A percentile compares a stretch with the other conserved stretches of the same genome.
Evolutionary conservation across 495 filamentous ascomycete genomes (phyloP).

Genomic region (Penicillium canescens): DNA sequence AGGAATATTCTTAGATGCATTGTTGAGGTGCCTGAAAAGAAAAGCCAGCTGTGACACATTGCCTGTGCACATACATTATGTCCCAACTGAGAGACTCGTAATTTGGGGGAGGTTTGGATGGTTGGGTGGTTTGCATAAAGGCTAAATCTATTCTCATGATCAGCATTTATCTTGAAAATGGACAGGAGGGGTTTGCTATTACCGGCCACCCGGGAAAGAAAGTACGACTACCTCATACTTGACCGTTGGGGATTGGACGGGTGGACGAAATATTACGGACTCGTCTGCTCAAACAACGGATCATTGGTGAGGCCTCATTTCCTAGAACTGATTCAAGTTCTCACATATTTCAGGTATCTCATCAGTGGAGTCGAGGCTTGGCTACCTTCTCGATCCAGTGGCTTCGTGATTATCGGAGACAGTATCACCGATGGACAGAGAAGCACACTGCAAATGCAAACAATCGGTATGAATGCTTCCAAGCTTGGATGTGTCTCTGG

Average conservation of each 20-base stretch:
- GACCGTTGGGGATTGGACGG: slow-evolving; percentile 53
- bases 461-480: slow-evolving; percentile 49
- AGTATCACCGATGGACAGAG: slow-evolving; percentile 73
- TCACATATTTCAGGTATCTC: slow-evolving; percentile 50
- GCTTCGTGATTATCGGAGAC: slow-evolving; percentile 67
- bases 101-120: too few species aligned
- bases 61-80: too few species aligned
- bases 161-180: slow-evolving; percentile 57
- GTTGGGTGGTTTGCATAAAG: too few species aligned
- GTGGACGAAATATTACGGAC: slow-evolving; percentile 45
- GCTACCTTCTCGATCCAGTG: slow-evolving; percentile 38
- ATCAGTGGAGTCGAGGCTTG: slow-evolving; percentile 61
- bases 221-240: slow-evolving; percentile 66
- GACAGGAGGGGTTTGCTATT: slow-evolving; percentile 57
- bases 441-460: slow-evolving; percentile 63
- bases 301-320: slow-evolving; percentile 25
- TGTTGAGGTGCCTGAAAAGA: too few species aligned
- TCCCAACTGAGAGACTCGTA: too few species aligned
- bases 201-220: slow-evolving; percentile 68
- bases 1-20: too few species aligned
- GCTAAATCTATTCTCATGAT: slow-evolving; percentile 55
- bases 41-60: too few species aligned
- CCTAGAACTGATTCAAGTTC: neutral
- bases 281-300: slow-evolving; percentile 19
- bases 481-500: neutral